These are phyloP conservation scores for Canna indica DNA, from an alignment of 176 grass and related monocot species.

Conservation along the genomic window DNA sequence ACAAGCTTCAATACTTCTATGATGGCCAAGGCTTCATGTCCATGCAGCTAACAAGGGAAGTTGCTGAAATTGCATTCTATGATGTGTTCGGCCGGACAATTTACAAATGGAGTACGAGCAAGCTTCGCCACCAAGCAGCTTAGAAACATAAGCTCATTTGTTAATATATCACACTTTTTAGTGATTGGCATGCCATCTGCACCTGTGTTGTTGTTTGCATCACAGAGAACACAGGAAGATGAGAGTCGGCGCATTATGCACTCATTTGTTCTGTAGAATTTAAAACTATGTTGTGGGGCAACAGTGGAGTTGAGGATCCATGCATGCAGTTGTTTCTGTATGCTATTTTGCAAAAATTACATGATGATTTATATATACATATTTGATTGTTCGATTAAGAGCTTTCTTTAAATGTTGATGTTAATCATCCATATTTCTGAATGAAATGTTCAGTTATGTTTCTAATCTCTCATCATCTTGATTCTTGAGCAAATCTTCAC, in stretches of 20 bases:
- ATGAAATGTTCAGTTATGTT: neutral
- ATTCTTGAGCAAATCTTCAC: too few species aligned
- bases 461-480: neutral
- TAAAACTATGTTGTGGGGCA: neutral
- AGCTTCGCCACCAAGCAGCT: neutral
- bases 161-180: neutral
- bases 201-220: too few species aligned
- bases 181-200: too few species aligned
- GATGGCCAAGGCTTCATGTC: slow-evolving; percentile 7
- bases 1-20: slow-evolving; percentile 1
- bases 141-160: neutral
- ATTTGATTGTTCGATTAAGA: too few species aligned
- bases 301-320: neutral
- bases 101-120: neutral
- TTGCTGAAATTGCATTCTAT: neutral
- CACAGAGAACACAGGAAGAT: neutral
- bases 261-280: neutral
- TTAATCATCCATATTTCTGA: too few species aligned
- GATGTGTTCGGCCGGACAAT: neutral
- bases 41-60: neutral
- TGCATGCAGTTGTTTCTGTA: neutral
- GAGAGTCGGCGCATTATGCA: neutral
- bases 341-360: neutral
- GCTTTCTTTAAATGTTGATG: too few species aligned
- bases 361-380: neutral